A percentile compares a stretch with the other conserved stretches of the same genome.
Conservation (phyloP, 768 basidiomycete species). For the Agaricus sinodeliciosus region DNA sequence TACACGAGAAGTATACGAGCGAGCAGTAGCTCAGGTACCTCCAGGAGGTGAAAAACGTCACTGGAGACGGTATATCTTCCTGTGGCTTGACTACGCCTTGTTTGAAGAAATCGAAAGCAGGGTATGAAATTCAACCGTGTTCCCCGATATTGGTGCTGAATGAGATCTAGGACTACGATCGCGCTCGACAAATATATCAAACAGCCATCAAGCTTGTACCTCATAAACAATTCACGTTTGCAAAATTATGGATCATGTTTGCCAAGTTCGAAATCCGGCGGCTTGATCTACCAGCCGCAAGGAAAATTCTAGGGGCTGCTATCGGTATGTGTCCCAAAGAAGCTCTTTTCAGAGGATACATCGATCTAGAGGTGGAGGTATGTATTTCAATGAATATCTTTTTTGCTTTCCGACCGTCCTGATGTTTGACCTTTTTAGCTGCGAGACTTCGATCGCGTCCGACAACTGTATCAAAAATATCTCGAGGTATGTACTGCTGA, state of each 20-base stretch:
- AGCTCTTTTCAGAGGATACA: slow-evolving; percentile 91
- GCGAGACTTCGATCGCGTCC: slow-evolving; percentile 92
- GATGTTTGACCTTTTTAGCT: slow-evolving; percentile 37
- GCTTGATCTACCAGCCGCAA: slow-evolving; percentile 74
- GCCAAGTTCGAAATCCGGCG: slow-evolving; percentile 89
- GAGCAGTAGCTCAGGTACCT: slow-evolving; percentile 93
- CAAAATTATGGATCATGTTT: slow-evolving; percentile 92
- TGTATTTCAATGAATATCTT: slow-evolving; percentile 14
- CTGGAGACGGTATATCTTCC: slow-evolving; percentile 85
- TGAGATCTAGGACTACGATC: slow-evolving; percentile 63
- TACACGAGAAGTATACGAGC: slow-evolving; percentile 91
- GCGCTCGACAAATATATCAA: slow-evolving; percentile 88
- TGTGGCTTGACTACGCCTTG: slow-evolving; percentile 93
- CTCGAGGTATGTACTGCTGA: slow-evolving; percentile 56
- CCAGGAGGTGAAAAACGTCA: slow-evolving; percentile 90
- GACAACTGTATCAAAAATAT: slow-evolving; percentile 89
- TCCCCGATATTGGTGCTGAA: not conserved
- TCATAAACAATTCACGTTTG: slow-evolving; percentile 95
- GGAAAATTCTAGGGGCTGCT: slow-evolving; percentile 83
- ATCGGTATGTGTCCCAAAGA: slow-evolving; percentile 98
- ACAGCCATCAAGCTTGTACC: slow-evolving; percentile 86
- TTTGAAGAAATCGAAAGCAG: slow-evolving; percentile 97
- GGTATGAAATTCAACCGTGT: slow-evolving; percentile 33
- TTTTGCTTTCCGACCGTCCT: not conserved
- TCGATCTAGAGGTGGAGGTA: slow-evolving; percentile 88